Conservation (phyloP, 2,329 filamentous ascomycete species). For the Phaeosphaeria sp. region DNA sequence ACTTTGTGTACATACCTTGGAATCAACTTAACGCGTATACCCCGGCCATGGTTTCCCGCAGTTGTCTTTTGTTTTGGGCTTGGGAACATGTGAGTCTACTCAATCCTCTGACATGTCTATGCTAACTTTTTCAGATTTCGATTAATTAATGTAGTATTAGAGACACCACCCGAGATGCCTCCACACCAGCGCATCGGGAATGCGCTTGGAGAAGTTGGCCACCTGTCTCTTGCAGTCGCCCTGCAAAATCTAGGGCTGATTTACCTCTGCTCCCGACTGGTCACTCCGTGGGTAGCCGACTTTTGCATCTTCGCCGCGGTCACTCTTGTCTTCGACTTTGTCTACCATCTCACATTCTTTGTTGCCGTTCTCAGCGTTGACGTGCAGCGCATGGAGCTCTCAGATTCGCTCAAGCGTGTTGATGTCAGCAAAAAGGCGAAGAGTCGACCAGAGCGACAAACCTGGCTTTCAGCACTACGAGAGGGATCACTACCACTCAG, state of each 20-base stretch:
- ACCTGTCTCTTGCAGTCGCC: slow-evolving; percentile 71
- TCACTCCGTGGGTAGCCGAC: slow-evolving; percentile 73
- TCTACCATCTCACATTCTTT: slow-evolving; percentile 82
- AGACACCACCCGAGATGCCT: slow-evolving; percentile 72
- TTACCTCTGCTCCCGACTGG: slow-evolving; percentile 68
- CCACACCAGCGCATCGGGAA: slow-evolving; percentile 74
- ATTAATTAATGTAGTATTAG: slow-evolving; percentile 77
- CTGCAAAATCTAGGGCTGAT: slow-evolving; percentile 73
- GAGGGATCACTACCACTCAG: slow-evolving; percentile 71
- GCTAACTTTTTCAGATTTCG: slow-evolving; percentile 60
- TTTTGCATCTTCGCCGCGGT: slow-evolving; percentile 80
- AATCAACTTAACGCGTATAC: slow-evolving; percentile 77
- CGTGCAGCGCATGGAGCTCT: slow-evolving; percentile 76
- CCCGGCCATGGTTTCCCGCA: slow-evolving; percentile 75
- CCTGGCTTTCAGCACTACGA: slow-evolving; percentile 68
- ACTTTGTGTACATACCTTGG: slow-evolving; percentile 79
- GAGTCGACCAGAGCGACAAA: slow-evolving; percentile 55
- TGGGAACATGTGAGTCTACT: slow-evolving; percentile 67
- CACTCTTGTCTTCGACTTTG: slow-evolving; percentile 77
- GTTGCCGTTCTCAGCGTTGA: slow-evolving; percentile 80
- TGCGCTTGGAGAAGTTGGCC: slow-evolving; percentile 75
- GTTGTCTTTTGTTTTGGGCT: slow-evolving; percentile 79
- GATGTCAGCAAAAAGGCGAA: slow-evolving; percentile 49
- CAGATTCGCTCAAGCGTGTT: slow-evolving; percentile 68
- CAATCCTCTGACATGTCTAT: background rate